Evolutionary conservation across 176 grass and related monocot species (phyloP), one percentile per base, ranked within the genome.

Genomic region (Eleusine coracana): DNA sequence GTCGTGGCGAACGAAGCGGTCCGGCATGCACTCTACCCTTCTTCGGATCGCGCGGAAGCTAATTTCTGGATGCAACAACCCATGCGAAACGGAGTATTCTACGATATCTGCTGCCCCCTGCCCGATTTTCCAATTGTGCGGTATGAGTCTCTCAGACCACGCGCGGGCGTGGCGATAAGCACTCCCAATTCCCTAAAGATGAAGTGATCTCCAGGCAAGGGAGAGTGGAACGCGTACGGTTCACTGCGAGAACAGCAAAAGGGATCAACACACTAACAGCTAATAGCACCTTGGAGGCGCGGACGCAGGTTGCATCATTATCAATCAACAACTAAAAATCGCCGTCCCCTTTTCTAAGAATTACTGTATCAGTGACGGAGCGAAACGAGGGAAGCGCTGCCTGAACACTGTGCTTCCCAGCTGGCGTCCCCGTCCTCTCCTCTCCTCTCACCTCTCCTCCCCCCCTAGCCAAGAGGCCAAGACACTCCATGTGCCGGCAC

Each of bases 401-500:
- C 74, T 41, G 72, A 68, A 78, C 68, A 78, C 59, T 46, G 51
- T 78, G 42, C 34, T 8, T 23, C 40, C 50, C 29, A 74, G 62
- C 50, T 64, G 77, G 23, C 31, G 31, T 2, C 60, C 68, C 60
- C 78, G 58, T 70, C 71, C 2, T 44, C 41, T 18, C 29, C 52
- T 59, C 44, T n/a, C 56, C 9, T 50, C 7, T 12, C 48, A 10
- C 8, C 1, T 41, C 29, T 16, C 27, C 41, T 66, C 42, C 56
- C 3, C 15, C 50, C 18, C 16, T 21, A 70, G 34, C 50, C 31
- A 75, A 80, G 84, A 87, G 62, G 34, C 50, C 31, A 75, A 80
- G 84, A 87, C 80, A 87, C 9, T 83, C 88, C 84, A 89, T 86
- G 88, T 89, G 83, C 78, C 71, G 20, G 66, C 80, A 63, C 80